A percentile compares a stretch with the other conserved stretches of the same genome.
phyloP scores from a whole-genome alignment of 495 filamentous ascomycete species.

The Acidiella bohemica region DNA sequence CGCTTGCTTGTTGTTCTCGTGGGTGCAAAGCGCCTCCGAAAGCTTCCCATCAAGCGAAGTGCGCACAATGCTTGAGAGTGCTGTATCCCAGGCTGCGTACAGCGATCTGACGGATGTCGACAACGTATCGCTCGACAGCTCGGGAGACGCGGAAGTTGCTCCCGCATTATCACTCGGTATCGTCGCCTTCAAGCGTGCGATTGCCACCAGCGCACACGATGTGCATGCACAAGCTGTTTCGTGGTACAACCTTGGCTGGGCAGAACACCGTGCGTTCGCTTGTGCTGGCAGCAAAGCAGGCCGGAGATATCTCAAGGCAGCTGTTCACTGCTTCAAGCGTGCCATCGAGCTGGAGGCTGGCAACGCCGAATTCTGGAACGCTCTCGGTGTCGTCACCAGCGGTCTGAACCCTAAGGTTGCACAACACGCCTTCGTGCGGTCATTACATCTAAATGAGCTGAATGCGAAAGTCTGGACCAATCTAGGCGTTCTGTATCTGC shows the following conservation, averaged over 20 bases:
- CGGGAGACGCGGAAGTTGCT: not conserved
- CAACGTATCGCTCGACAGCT: constrained; percentile 35
- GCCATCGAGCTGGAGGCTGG: constrained; percentile 92
- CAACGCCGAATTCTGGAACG: constrained; percentile 96
- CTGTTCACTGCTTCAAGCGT: constrained; percentile 87
- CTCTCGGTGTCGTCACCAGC: constrained; percentile 80
- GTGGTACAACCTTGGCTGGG: constrained; percentile 94
- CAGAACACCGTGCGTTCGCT: constrained; percentile 67
- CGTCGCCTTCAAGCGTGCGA: constrained; percentile 73
- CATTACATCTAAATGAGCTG: constrained; percentile 78
- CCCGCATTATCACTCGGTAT: constrained; percentile 33
- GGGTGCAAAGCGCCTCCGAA: constrained; percentile 48
- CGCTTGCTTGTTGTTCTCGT: constrained; percentile 69
- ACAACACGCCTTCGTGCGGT: constrained; percentile 89
- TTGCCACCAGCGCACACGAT: constrained; percentile 59
- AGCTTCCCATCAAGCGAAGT: constrained; percentile 46
- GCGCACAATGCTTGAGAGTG: constrained; percentile 38
- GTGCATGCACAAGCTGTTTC: constrained; percentile 85
- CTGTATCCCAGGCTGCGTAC: constrained; percentile 41
- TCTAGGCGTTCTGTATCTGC: constrained; percentile 68
- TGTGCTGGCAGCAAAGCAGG: constrained; percentile 36
- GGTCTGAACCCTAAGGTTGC: constrained; percentile 72
- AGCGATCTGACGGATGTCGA: constrained; percentile 58
- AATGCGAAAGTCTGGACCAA: constrained; percentile 82
- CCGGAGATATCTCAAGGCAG: constrained; percentile 58